Evolutionary conservation across 2,329 filamentous ascomycete genomes (phyloP).

Genomic region (Aspergillus terreus): DNA sequence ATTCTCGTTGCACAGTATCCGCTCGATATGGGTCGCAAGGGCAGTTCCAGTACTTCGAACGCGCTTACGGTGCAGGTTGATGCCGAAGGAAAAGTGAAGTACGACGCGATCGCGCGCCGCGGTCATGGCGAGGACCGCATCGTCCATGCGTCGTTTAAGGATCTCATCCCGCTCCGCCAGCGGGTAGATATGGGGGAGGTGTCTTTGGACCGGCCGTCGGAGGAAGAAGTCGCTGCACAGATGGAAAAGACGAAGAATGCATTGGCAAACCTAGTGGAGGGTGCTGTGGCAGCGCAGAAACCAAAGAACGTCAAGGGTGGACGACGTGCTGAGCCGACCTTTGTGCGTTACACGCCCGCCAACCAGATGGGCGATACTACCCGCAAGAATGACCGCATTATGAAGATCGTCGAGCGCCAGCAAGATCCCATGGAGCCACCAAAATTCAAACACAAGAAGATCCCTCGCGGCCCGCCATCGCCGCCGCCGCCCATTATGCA

Average conservation of each 20-base stretch:
- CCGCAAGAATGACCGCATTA: constrained; percentile 89
- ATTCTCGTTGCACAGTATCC: constrained; percentile 93
- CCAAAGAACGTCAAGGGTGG: constrained; percentile 89
- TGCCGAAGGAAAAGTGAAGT: constrained; percentile 87
- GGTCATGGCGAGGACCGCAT: constrained; percentile 81
- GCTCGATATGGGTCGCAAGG: constrained; percentile 86
- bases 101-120: constrained; percentile 87
- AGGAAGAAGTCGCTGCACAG: constrained; percentile 78
- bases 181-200: constrained; percentile 90
- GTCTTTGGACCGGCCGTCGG: constrained; percentile 75
- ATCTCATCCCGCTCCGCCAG: constrained; percentile 89
- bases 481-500: constrained; percentile 94
- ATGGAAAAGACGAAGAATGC: constrained; percentile 87
- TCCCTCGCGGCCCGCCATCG: constrained; percentile 84
- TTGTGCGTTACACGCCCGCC: constrained; percentile 90
- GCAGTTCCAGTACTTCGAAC: constrained; percentile 66
- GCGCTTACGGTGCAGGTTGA: constrained; percentile 92
- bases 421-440: constrained; percentile 94
- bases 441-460: constrained; percentile 99
- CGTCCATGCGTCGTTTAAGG: constrained; percentile 93
- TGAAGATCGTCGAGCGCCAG: constrained; percentile 96
- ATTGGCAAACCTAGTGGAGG: constrained; percentile 73
- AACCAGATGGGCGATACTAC: constrained; percentile 90
- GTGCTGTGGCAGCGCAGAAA: constrained; percentile 86
- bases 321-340: constrained; percentile 80